Percentiles rank a stretch among this genome's conserved stretches.
These are phyloP conservation scores for Hydnum rufescens DNA, from an alignment of 768 basidiomycete species.

Conservation along the genomic window DNA sequence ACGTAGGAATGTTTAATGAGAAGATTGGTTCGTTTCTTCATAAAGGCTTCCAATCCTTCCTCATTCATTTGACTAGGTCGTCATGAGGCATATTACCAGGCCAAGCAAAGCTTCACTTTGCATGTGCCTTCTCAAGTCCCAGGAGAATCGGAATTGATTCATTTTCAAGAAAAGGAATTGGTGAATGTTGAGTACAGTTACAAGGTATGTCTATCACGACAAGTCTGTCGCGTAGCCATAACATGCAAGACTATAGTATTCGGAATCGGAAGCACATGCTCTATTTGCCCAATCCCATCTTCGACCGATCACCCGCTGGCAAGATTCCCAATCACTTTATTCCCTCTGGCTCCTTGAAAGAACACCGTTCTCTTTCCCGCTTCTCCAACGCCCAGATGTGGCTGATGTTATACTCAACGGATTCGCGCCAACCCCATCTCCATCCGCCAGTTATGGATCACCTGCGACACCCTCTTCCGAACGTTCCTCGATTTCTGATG, in stretches of 20 bases:
- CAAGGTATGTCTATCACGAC: constrained; percentile 35
- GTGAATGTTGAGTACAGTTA: constrained; percentile 72
- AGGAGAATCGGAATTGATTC: constrained; percentile 18
- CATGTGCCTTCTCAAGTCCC: constrained; percentile 20
- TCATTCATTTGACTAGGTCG: constrained; percentile 27
- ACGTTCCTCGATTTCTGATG: no score
- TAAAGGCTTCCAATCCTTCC: not conserved
- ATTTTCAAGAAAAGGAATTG: constrained; percentile 51
- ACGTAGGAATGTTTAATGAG: constrained; percentile 40
- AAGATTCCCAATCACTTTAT: constrained; percentile 46
- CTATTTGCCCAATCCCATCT: constrained; percentile 60
- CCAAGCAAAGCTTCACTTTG: constrained; percentile 38
- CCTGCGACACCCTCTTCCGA: no score
- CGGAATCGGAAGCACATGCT: constrained; percentile 41
- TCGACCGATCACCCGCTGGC: constrained; percentile 77
- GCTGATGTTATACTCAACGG: no score
- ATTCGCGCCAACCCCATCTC: no score
- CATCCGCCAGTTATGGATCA: no score
- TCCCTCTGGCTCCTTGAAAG: constrained; percentile 45
- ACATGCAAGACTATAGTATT: constrained; percentile 52
- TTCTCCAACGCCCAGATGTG: no score
- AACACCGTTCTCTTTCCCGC: no score
- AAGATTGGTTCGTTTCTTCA: not conserved
- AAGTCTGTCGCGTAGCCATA: no score
- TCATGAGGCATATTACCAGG: constrained; percentile 72